Base-by-base conservation (phyloP, 1,284 basidiomycete genomes). In the Stereum hirsutum region DNA sequence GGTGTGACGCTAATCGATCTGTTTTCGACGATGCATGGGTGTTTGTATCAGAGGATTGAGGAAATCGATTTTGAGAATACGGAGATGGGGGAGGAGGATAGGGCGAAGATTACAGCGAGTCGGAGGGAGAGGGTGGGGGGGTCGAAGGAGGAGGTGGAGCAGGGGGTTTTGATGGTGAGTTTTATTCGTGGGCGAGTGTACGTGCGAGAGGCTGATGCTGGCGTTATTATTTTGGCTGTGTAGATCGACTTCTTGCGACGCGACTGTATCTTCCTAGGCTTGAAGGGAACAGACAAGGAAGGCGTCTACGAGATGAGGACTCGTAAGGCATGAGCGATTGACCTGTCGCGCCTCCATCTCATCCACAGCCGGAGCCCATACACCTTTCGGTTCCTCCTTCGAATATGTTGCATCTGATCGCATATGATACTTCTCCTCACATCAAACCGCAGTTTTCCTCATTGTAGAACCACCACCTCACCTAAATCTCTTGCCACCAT, bases 1-100 rank as follows among this genome's bases (percentile, higher is more conserved):
- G 79, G 75, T 8, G 63, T 79, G 33, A 79, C 75, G 3, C 57
- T 81, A 3, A 59, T 59, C 34, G 77, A 81, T 42, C 57, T 81
- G 24, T 65, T 81, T 45, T 46, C 49, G 42, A 60, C 59, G 31
- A 55, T 72, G 31, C 62, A 64, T 42, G 50, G 53, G 25, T 54
- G 55, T 24, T 42, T 57, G 1, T 48, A 55, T 43, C 54, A 45
- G 19, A 59, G 48, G 2, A 65, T 70, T 38, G 51, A 52, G 15
- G 52, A 52, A 27, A 39, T 54, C 12, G 66, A 70, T 43, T 69
- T 58, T 45, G 68, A 61, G 38, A 69, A 63, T 31, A 56, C 53
- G 32, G 66, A 63, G 15, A 44, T 70, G 46, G 57, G 59, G 5
- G 52, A 56, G 14, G 55, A 57, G n/a, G 63, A 66, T n/a, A 52